phyloP scores from a whole-genome alignment of 2,329 filamentous ascomycete species.

The Colletotrichum camelliae region DNA sequence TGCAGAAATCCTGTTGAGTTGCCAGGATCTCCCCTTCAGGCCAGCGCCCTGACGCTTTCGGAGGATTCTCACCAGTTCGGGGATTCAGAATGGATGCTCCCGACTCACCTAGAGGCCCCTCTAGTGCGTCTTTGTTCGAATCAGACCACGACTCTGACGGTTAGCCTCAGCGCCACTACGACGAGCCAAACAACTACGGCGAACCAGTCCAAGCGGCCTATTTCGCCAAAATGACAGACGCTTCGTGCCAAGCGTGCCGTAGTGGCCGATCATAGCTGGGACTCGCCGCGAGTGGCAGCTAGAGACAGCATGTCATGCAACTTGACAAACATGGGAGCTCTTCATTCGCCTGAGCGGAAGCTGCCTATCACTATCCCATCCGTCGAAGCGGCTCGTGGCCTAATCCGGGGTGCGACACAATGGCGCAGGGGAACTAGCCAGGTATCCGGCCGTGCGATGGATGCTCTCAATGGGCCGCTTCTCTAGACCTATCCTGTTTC shows the following conservation, averaged over 20 bases:
- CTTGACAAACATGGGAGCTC: background rate
- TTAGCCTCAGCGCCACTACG: background rate
- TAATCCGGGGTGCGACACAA: conserved; percentile 13
- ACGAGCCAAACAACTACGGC: background rate
- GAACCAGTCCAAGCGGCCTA: background rate
- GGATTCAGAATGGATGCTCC: background rate
- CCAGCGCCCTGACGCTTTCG: conserved; percentile 3
- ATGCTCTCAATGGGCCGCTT: background rate
- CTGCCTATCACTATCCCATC: background rate
- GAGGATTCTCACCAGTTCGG: background rate
- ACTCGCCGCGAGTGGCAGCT: background rate
- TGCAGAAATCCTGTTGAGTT: background rate
- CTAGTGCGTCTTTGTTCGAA: background rate
- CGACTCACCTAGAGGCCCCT: background rate
- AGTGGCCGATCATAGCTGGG: background rate
- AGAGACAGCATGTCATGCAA: background rate
- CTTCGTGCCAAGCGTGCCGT: background rate
- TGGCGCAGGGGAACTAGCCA: background rate
- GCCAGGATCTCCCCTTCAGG: background rate
- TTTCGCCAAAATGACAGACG: background rate
- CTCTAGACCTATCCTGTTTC: background rate
- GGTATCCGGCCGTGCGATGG: background rate
- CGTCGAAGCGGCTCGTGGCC: background rate
- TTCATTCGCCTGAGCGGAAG: background rate
- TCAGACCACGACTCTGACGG: background rate